Evolutionary conservation across 1,284 basidiomycete genomes (phyloP), one percentile per base, ranked within the genome.

Genomic region (Fomitopsis palustris): DNA sequence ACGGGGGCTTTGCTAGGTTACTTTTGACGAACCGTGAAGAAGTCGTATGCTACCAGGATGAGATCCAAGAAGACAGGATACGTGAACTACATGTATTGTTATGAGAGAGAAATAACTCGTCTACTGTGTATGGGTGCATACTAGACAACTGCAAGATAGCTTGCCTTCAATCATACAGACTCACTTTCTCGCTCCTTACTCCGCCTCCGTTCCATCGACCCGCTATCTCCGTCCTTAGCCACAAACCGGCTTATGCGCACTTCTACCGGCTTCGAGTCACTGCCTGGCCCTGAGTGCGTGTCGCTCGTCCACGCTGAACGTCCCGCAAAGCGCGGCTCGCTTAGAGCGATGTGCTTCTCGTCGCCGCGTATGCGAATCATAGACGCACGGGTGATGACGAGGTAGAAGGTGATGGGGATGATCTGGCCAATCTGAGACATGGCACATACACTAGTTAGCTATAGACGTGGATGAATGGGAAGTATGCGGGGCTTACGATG

Each of bases 361-460:
- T 42, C 17, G 1, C 39, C 17, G 17, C 39, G 16, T 16, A 42
- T 42, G 7, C 39, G 39, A n/a, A 42, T 42, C 39, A 42, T 42
- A 5, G 39, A 12, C 21, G 39, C 39, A 16, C 67, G 69, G 54
- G 70, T 68, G 64, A 68, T 68, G 61, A 69, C 67, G 66, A 70
- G 69, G 65, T 69, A 67, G 62, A 67, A 69, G 10, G 68, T 66
- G 17, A 72, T 72, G 1, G 70, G 70, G 51, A 73, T 72, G 60
- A 73, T 67, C 1, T 71, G 69, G 5, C 63, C 67, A 49, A 70
- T 63, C 68, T 69, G 57, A 16, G 21, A 16, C 27, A 25, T 9
- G 12, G 14, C 39, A 4, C 39, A 25, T 19, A 25, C 17, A 16
- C 41, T 6, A 35, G 5, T 3, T n/a, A 43, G 43, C 54, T 19